A percentile compares a stretch with the other conserved stretches of the same genome.
Conservation (phyloP, 768 basidiomycete species). For the Suillus subaureus region DNA sequence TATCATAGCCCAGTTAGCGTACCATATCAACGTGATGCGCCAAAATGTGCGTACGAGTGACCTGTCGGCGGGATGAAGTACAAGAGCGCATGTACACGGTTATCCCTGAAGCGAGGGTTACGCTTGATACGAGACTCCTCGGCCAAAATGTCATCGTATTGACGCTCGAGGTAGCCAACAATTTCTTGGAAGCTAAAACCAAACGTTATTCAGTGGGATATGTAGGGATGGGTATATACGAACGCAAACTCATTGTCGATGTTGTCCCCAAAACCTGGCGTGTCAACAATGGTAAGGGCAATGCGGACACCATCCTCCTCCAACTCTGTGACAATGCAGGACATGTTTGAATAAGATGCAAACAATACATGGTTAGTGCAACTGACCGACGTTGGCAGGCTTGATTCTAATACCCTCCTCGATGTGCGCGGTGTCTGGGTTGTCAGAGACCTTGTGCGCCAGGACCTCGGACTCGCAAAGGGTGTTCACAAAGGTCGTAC, state of each 20-base stretch:
- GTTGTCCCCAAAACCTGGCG: constrained; percentile 97
- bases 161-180: constrained; percentile 93
- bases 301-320: constrained; percentile 99
- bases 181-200: constrained; percentile 89
- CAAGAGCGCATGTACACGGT: constrained; percentile 92
- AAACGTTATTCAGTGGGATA: constrained; percentile 7
- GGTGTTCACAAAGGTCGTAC: constrained; percentile 99
- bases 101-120: constrained; percentile 98
- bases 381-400: constrained; percentile 85
- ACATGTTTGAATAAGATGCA: constrained; percentile 4
- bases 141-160: constrained; percentile 98
- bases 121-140: constrained; percentile 99
- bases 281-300: constrained; percentile 97
- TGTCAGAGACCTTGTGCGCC: constrained; percentile 81
- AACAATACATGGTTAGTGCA: not conserved
- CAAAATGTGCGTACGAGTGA: constrained; percentile 69
- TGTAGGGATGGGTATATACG: constrained; percentile 35
- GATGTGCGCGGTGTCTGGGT: constrained; percentile 86
- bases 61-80: constrained; percentile 99
- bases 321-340: constrained; percentile 63
- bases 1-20: not conserved
- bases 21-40: not conserved
- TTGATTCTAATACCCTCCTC: constrained; percentile 96
- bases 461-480: constrained; percentile 96
- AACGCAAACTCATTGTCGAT: constrained; percentile 99